Percentiles rank a stretch among this genome's conserved stretches.
phyloP scores from a whole-genome alignment of 2,329 filamentous ascomycete species.

The Aspergillus viridinutans region DNA sequence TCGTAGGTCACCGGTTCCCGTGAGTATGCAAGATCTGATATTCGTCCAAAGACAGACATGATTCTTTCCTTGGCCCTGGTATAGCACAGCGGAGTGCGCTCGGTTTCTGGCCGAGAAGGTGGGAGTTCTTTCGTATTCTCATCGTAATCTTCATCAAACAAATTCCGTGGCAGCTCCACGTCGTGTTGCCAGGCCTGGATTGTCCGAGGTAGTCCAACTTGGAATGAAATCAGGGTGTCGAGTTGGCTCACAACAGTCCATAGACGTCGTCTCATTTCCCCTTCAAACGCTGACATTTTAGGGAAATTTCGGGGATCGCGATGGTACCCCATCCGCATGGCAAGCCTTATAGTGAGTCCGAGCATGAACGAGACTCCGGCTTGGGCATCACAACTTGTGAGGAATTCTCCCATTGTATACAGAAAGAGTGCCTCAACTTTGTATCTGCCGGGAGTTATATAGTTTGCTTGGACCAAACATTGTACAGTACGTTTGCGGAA shows the following conservation, averaged over 20 bases:
- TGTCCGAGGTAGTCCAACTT: conserved; percentile 61
- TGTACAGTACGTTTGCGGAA: conserved; percentile 46
- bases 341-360: conserved; percentile 54
- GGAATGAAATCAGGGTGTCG: conserved; percentile 59
- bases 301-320: conserved; percentile 54
- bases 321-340: conserved; percentile 60
- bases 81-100: conserved; percentile 48
- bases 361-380: conserved; percentile 54
- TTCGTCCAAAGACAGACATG: conserved; percentile 34
- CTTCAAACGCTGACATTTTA: conserved; percentile 52
- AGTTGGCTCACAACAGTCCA: conserved; percentile 49
- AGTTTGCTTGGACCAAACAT: conserved; percentile 32
- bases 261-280: conserved; percentile 48
- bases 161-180: conserved; percentile 54
- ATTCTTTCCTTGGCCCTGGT: conserved; percentile 34
- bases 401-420: conserved; percentile 28
- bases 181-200: conserved; percentile 59
- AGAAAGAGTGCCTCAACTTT: conserved; percentile 31
- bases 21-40: conserved; percentile 35
- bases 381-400: conserved; percentile 33
- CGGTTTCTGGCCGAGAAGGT: conserved; percentile 47
- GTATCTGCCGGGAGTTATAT: conserved; percentile 27
- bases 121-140: conserved; percentile 50
- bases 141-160: conserved; percentile 59
- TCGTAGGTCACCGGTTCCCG: conserved; percentile 32